phyloP scores from a whole-genome alignment of 345 rosid species.

The Crucihimalaya himalaica region DNA sequence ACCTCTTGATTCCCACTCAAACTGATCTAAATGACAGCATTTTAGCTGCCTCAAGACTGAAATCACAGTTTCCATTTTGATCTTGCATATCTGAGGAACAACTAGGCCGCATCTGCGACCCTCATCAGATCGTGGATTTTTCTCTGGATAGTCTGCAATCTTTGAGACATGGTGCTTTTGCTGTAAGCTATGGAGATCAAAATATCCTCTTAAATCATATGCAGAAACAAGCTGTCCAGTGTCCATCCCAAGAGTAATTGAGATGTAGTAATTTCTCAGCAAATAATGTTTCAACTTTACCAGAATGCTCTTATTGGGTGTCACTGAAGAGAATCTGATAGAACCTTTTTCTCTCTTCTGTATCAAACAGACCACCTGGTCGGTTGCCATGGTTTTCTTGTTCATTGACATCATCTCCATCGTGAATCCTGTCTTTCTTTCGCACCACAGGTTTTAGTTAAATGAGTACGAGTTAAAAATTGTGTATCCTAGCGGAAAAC shows the following conservation, averaged over 20 bases:
- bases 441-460: no score
- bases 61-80: background rate
- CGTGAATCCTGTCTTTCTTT: constrained; percentile 35
- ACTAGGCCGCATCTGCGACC: background rate
- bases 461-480: no score
- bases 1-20: background rate
- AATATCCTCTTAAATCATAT: background rate
- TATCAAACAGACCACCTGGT: constrained; percentile 62
- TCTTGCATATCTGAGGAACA: background rate
- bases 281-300: background rate
- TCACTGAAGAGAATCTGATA: constrained; percentile 77
- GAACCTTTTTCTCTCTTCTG: constrained; percentile 85
- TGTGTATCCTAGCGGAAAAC: no score
- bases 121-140: background rate
- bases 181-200: background rate
- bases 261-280: background rate
- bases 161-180: constrained; percentile 7
- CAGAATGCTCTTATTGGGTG: constrained; percentile 38
- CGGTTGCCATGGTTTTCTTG: constrained; percentile 51
- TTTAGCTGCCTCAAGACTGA: background rate
- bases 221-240: constrained; percentile 2
- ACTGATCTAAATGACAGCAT: background rate
- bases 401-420: constrained; percentile 44
- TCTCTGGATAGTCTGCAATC: background rate
- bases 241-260: background rate